Evolutionary conservation across 2,329 filamentous ascomycete genomes (phyloP), one percentile per base, ranked within the genome.

Genomic region (Fusarium sp.): DNA sequence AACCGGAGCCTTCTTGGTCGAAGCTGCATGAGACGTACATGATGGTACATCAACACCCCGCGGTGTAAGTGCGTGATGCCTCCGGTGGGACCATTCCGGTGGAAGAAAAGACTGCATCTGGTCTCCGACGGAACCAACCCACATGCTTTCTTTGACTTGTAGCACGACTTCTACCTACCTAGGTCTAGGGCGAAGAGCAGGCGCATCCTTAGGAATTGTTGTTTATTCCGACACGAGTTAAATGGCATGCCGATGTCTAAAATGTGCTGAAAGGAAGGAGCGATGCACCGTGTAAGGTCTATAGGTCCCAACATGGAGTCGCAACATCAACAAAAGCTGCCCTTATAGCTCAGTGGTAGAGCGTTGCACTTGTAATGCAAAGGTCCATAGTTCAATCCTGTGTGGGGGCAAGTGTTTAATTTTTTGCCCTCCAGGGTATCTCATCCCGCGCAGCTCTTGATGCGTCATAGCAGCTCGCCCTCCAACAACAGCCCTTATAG

Each of bases 301-400:
- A 8, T 37, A 47, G 22, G 1, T 1, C 8, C 14, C 7, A n/a
- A 29, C 10, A 16, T 66, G 24, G 31, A 42, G 16, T 27, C 24
- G 34, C 47, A 24, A 63, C 34, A 11, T n/a, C 20, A 37, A 52
- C 7, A 52, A 37, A 14, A 13, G 57, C 24, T 60, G 70, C 70
- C 66, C 47, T 73, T 57, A 72, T 74, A 74, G 71, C 71, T 74
- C 71, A 74, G 71, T 71, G 71, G 71, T 74, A 74, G 67, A 74
- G 71, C 71, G 71, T 74, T 68, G 71, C 71, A 74, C 71, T 73
- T 73, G 71, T 73, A 73, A 73, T 73, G 71, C 71, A 67, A 74
- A 74, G 71, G 71, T 74, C 71, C 71, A 74, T 74, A 62, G 71
- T 74, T 74, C 72, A 74, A 74, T 71, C 69, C 72, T 59, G 72